Evolutionary conservation across 139 green algal genomes (phyloP).

Genomic region (Coccomyxa sp.): DNA sequence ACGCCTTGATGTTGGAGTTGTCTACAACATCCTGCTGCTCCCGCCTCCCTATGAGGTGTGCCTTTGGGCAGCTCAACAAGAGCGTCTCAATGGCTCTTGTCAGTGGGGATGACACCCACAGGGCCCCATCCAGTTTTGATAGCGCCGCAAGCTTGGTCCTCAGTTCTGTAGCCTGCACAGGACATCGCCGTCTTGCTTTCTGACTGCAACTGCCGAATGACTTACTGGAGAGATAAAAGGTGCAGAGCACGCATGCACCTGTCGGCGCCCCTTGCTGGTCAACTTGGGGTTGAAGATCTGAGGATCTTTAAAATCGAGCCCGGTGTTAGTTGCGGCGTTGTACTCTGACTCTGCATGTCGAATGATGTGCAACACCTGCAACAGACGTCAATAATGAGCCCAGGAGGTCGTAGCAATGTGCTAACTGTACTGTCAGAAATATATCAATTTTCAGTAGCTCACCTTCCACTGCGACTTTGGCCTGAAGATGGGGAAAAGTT

Average conservation of each 20-base stretch:
- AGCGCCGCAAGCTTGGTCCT: constrained; percentile 22
- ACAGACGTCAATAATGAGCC: neutral
- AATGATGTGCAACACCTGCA: constrained; percentile 53
- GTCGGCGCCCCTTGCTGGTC: constrained; percentile 41
- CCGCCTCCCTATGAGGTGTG: neutral
- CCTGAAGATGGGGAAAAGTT: constrained; percentile 58
- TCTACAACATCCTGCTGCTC: neutral
- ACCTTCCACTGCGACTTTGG: constrained; percentile 37
- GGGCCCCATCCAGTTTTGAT: constrained; percentile 22
- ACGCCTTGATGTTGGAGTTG: too few relatives aligned
- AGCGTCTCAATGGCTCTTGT: constrained; percentile 66
- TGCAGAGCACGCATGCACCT: constrained; percentile 18
- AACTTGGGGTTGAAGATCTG: constrained; percentile 63
- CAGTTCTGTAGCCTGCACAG: constrained; percentile 29
- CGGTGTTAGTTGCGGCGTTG: constrained; percentile 38
- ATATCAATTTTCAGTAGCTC: neutral
- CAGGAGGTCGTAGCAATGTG: neutral
- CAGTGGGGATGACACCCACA: constrained; percentile 63
- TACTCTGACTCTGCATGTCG: constrained; percentile 57
- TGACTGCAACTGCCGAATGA: neutral
- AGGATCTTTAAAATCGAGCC: constrained; percentile 50
- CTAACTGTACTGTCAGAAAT: neutral
- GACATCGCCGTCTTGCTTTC: neutral
- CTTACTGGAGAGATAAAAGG: neutral
- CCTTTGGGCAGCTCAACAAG: constrained; percentile 19